Percentiles rank a stretch among this genome's conserved stretches.
phyloP scores from a whole-genome alignment of 345 rosid genomes.

The Syzygium grande region DNA sequence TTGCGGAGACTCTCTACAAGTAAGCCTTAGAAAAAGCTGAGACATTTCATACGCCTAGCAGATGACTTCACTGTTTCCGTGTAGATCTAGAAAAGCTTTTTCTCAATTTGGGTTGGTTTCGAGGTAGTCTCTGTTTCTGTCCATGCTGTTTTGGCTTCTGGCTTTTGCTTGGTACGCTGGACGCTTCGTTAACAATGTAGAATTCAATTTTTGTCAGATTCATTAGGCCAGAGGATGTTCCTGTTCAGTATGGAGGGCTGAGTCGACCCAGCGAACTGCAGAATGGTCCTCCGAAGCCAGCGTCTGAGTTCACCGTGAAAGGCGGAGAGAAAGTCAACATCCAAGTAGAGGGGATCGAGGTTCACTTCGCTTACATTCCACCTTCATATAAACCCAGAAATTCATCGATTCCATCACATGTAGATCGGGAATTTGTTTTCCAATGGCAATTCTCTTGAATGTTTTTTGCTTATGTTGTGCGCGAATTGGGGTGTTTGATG shows the following conservation, averaged over 20 bases:
- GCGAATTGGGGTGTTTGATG: slow-evolving; percentile 19
- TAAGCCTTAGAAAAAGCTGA: slow-evolving; percentile 3
- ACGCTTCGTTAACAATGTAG: background rate
- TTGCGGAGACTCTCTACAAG: slow-evolving; percentile 97
- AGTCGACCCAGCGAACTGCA: slow-evolving; percentile 56
- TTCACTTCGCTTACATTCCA: background rate
- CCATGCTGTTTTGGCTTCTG: background rate
- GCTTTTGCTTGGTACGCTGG: background rate
- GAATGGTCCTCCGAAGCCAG: slow-evolving; percentile 68
- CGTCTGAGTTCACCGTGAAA: slow-evolving; percentile 81
- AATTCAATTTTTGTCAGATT: slow-evolving; percentile 33
- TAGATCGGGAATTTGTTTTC: background rate
- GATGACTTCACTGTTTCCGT: background rate
- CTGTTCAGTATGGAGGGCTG: slow-evolving; percentile 90
- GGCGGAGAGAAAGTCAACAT: slow-evolving; percentile 98
- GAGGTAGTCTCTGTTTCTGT: background rate
- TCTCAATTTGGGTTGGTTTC: background rate
- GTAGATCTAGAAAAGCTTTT: background rate
- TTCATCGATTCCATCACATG: background rate
- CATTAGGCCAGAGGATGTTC: slow-evolving; percentile 84
- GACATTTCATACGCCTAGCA: background rate
- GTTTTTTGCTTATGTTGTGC: background rate
- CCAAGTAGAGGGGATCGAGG: slow-evolving; percentile 98
- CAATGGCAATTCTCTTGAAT: background rate
- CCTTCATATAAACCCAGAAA: background rate